A percentile compares a stretch with the other conserved stretches of the same genome.
phyloP scores from a whole-genome alignment of 352 stramenopile species.

The Globisporangium polare region DNA sequence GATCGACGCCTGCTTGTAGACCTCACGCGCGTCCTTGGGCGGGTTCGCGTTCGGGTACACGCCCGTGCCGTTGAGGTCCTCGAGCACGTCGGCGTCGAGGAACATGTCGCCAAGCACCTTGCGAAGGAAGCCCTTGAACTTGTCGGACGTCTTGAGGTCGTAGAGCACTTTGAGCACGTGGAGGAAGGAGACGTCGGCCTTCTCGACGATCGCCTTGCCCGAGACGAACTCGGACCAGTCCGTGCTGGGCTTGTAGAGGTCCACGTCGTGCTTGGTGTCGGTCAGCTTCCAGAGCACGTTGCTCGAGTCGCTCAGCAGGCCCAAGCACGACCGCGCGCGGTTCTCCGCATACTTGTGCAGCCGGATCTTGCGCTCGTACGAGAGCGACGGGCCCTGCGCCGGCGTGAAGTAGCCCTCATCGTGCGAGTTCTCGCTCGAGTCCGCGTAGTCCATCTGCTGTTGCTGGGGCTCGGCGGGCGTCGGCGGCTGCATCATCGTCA shows the following conservation, averaged over 20 bases:
- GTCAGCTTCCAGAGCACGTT: conserved; percentile 81
- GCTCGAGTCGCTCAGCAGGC: conserved; percentile 64
- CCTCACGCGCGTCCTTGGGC: conserved; percentile 55
- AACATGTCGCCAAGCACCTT: conserved; percentile 81
- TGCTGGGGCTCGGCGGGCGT: conserved; percentile 5
- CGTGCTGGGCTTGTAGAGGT: conserved; percentile 78
- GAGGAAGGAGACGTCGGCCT: conserved; percentile 70
- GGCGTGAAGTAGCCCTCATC: conserved; percentile 50
- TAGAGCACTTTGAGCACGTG: conserved; percentile 85
- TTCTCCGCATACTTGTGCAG: conserved; percentile 86
- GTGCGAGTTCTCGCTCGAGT: conserved; percentile 63
- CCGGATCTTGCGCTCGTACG: conserved; percentile 81
- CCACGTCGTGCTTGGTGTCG: conserved; percentile 77
- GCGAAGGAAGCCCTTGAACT: conserved; percentile 83
- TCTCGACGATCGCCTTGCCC: conserved; percentile 68
- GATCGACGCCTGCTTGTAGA: conserved; percentile 86
- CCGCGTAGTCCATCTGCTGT: conserved; percentile 45
- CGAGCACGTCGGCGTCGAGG: conserved; percentile 79
- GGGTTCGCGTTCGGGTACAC: conserved; percentile 75
- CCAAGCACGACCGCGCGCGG: conserved; percentile 71
- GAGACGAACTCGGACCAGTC: conserved; percentile 87
- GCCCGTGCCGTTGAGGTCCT: conserved; percentile 76
- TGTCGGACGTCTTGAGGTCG: conserved; percentile 78
- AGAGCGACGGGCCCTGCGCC: conserved; percentile 71
- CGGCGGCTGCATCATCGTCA: conserved; percentile 4